These are phyloP conservation scores for Tulasnella sp. DNA, from an alignment of 768 basidiomycete species.

Conservation along the genomic window DNA sequence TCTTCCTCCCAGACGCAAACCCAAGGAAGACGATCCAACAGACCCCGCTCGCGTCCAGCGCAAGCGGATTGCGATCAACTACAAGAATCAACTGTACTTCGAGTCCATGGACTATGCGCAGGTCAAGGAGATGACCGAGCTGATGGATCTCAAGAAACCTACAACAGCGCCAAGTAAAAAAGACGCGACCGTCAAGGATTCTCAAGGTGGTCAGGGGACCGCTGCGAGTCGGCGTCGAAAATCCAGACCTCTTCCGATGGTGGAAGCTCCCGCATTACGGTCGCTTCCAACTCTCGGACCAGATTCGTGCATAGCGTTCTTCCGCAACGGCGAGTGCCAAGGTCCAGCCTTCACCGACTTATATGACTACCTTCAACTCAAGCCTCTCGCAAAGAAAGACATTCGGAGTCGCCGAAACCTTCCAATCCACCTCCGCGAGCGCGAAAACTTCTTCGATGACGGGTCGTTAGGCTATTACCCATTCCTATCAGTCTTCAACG, in stretches of 20 bases:
- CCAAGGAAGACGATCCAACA: slow-evolving; percentile 53
- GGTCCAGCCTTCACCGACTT: slow-evolving; percentile 79
- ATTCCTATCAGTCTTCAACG: slow-evolving; percentile 87
- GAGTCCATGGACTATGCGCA: slow-evolving; percentile 85
- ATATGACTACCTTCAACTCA: slow-evolving; percentile 82
- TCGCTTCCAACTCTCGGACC: slow-evolving; percentile 56
- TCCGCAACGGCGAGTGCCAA: slow-evolving; percentile 81
- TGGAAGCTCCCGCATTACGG: slow-evolving; percentile 37
- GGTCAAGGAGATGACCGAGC: slow-evolving; percentile 83
- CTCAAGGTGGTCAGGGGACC: slow-evolving; percentile 31
- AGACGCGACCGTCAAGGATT: slow-evolving; percentile 51
- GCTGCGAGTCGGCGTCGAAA: slow-evolving; percentile 44
- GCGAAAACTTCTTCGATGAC: slow-evolving; percentile 84
- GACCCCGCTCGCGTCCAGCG: slow-evolving; percentile 80
- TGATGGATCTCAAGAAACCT: slow-evolving; percentile 54
- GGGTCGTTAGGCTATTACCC: slow-evolving; percentile 94
- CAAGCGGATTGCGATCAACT: slow-evolving; percentile 87
- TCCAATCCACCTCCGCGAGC: slow-evolving; percentile 24
- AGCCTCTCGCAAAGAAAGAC: slow-evolving; percentile 53
- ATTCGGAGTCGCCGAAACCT: slow-evolving; percentile 61
- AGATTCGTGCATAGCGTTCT: slow-evolving; percentile 76
- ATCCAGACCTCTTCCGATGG: slow-evolving; percentile 19
- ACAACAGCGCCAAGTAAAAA: slow-evolving; percentile 51
- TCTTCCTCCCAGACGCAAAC: slow-evolving; percentile 59
- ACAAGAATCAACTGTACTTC: slow-evolving; percentile 96